Percentiles rank a stretch among this genome's conserved stretches.
These are phyloP conservation scores for Cyphellophora europaea DNA, from an alignment of 2,329 filamentous ascomycete species.

Conservation along the genomic window DNA sequence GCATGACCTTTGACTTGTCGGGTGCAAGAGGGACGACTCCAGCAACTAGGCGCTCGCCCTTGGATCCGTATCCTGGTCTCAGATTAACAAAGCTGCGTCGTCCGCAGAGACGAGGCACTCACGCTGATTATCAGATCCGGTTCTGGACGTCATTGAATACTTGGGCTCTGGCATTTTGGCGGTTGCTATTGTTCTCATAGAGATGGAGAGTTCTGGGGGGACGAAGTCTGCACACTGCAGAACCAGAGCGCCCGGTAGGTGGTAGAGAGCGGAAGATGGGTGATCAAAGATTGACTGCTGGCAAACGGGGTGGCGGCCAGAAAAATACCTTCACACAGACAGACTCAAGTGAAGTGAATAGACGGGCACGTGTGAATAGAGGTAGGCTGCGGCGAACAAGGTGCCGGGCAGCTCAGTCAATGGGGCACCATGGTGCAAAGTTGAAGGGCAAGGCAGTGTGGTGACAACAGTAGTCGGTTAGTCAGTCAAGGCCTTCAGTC, in stretches of 20 bases:
- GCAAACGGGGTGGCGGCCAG: too few relatives aligned
- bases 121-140: slow-evolving; percentile 41
- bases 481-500: slow-evolving; percentile 29
- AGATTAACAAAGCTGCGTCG: slow-evolving; percentile 5
- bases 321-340: too few relatives aligned
- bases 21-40: slow-evolving; percentile 82
- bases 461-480: neutral
- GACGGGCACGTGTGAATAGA: too few relatives aligned
- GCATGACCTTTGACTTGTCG: slow-evolving; percentile 78
- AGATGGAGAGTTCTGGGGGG: too few relatives aligned
- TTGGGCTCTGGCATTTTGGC: slow-evolving; percentile 4
- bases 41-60: slow-evolving; percentile 89
- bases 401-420: slow-evolving; percentile 8
- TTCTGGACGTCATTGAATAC: slow-evolving; percentile 34
- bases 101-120: slow-evolving; percentile 20
- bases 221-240: too few relatives aligned
- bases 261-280: too few relatives aligned
- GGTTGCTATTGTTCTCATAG: too few relatives aligned
- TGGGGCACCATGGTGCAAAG: slow-evolving; percentile 24
- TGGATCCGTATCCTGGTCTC: slow-evolving; percentile 70
- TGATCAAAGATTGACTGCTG: too few relatives aligned
- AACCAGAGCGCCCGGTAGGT: too few relatives aligned
- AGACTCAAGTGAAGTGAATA: too few relatives aligned
- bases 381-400: too few relatives aligned
- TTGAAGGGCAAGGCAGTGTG: slow-evolving; percentile 13